Evolutionary conservation across 495 filamentous ascomycete genomes (phyloP).

Genomic region (Bombardia bombarda): DNA sequence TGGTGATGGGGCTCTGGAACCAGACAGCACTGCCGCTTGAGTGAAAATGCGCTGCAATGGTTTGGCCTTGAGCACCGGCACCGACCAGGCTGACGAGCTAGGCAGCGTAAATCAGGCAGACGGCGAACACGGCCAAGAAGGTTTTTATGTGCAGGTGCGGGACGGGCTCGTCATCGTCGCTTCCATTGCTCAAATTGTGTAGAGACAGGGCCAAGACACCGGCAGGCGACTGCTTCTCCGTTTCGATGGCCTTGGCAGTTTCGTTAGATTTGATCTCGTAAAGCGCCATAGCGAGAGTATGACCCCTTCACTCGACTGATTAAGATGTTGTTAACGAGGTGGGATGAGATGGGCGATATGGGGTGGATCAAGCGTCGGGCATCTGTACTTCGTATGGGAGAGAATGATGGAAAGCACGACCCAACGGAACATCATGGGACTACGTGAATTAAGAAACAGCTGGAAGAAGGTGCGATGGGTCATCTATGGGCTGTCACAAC

Average conservation of each 20-base stretch:
- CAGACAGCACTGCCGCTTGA: slow-evolving; percentile 13
- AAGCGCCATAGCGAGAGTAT: too few relatives aligned
- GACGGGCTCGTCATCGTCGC: slow-evolving; percentile 5
- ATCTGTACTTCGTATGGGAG: too few relatives aligned
- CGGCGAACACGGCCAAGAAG: slow-evolving; percentile 21
- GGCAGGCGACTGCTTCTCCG: neutral
- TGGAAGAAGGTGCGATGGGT: too few relatives aligned
- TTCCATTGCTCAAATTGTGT: neutral
- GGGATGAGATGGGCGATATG: too few relatives aligned
- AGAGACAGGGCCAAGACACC: neutral
- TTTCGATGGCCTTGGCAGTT: neutral
- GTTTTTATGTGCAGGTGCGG: slow-evolving; percentile 25
- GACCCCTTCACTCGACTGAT: too few relatives aligned
- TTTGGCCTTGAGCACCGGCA: slow-evolving; percentile 24
- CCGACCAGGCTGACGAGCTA: slow-evolving; percentile 23
- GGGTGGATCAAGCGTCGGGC: too few relatives aligned
- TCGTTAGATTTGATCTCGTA: too few relatives aligned
- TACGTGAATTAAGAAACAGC: too few relatives aligned
- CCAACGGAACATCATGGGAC: too few relatives aligned
- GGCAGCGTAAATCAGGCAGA: slow-evolving; percentile 25
- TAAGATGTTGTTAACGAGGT: too few relatives aligned
- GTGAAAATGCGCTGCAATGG: slow-evolving; percentile 15
- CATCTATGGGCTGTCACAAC: too few relatives aligned
- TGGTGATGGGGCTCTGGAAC: slow-evolving; percentile 20
- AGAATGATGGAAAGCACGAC: too few relatives aligned